phyloP scores from a whole-genome alignment of 441 rosid genomes.

The Melastoma candidum region DNA sequence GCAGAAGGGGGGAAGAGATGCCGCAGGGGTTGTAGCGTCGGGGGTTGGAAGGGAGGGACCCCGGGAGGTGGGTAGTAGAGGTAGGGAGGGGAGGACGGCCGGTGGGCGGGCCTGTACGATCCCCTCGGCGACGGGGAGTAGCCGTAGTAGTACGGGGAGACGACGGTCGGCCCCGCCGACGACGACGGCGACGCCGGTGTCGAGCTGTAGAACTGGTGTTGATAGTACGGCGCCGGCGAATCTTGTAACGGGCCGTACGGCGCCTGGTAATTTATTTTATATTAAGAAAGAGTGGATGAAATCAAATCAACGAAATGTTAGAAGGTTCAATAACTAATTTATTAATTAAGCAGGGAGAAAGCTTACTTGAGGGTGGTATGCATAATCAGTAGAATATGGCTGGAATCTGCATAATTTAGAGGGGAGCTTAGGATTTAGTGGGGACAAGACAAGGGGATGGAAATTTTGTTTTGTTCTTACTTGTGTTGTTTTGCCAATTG shows the following conservation, averaged over 20 bases:
- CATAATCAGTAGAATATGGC: conserved; percentile 62
- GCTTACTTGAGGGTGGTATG: conserved; percentile 57
- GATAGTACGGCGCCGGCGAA: conserved; percentile 52
- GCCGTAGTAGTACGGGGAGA: conserved; percentile 50
- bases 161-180: conserved; percentile 22
- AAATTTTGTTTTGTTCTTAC: too few relatives aligned
- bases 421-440: too few relatives aligned
- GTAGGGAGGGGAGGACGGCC: conserved; percentile 30
- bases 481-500: too few relatives aligned
- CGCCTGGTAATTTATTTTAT: conserved; percentile 24
- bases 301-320: too few relatives aligned
- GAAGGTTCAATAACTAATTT: neutral
- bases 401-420: conserved; percentile 45
- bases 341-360: neutral
- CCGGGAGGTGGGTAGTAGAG: conserved; percentile 37
- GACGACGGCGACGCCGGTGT: conserved; percentile 26
- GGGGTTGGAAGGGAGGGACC: conserved; percentile 20
- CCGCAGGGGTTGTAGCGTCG: conserved; percentile 16
- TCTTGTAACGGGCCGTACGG: conserved; percentile 47
- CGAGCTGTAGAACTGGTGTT: conserved; percentile 48
- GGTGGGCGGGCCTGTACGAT: conserved; percentile 23
- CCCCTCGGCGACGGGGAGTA: conserved; percentile 48
- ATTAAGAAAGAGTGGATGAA: neutral
- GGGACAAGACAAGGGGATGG: too few relatives aligned
- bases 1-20: conserved; percentile 29